Base-by-base conservation (phyloP, 2,329 filamentous ascomycete species). In the Zelopaecilomyces penicillatus region DNA sequence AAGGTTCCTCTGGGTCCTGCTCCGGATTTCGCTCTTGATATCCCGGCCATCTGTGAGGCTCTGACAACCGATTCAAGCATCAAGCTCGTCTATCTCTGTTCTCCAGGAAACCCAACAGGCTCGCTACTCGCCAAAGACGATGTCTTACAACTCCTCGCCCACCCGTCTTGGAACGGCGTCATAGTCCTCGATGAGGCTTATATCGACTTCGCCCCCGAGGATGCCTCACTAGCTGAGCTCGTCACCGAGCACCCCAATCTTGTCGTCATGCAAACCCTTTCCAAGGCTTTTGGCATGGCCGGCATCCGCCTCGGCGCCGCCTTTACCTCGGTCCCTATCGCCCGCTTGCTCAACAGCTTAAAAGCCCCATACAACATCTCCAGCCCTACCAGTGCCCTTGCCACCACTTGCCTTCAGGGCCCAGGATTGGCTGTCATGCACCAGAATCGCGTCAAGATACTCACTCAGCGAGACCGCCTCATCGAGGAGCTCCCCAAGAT, bases 321-420 rank as follows among this genome's bases (percentile, higher is more conserved):
- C 1, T 98, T 96, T 61, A 78, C 87, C 5, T 78, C 81, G 7
- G 74, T 81, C 0, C 74, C 80, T 5, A 83, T 98, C 50, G 89
- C 91, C 2, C 66, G 69, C 11, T 71, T 98, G 9, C 74, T 98
- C 44, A 98, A 98, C 69, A 89, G 76, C 61, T 74, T 98, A 58
- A 97, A 97, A 68, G 91, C 93, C 0, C 93, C 93, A 0, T 98
- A 98, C 70, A 97, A 96, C 66, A 83, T 98, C 56, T 85, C 88
- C 4, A 91, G 83, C 55, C 88, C 88, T 0, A 96, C 91, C 1
- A 89, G 83, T 55, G 81, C 83, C 32, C 74, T 98, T 12, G 93
- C 90, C 1, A 76, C 73, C 33, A 78, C 83, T 26, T 90, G 87
- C 4, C 69, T 97, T 34, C 73, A 77, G 1, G 67, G 73, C 0